Conservation (phyloP, 2,329 filamentous ascomycete genomes). For the Cephalotrichum gorgonifer region DNA sequence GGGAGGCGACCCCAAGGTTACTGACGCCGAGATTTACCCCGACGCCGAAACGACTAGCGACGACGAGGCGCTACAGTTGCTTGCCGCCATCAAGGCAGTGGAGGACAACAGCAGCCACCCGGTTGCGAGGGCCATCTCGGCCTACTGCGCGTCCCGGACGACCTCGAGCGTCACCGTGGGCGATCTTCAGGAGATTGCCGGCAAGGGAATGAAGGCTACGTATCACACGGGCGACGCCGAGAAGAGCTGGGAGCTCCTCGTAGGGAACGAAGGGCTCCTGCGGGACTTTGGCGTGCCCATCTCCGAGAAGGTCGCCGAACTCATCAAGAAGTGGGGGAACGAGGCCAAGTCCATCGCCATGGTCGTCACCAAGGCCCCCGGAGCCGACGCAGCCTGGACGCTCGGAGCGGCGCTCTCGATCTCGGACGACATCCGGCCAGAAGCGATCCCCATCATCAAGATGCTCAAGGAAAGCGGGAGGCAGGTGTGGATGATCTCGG, state of each 20-base stretch:
- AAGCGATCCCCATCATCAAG: constrained; percentile 54
- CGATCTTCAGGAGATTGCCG: constrained; percentile 55
- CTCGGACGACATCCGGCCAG: constrained; percentile 69
- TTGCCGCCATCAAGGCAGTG: constrained; percentile 47
- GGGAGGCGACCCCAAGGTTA: constrained; percentile 61
- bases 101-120: constrained; percentile 69
- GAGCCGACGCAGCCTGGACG: constrained; percentile 23
- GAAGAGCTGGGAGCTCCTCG: constrained; percentile 39
- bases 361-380: constrained; percentile 31
- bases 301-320: constrained; percentile 18
- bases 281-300: constrained; percentile 31
- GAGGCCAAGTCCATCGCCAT: constrained; percentile 56
- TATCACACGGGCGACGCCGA: constrained; percentile 24
- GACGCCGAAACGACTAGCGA: constrained; percentile 7
- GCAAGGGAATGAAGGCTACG: constrained; percentile 56
- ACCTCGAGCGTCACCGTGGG: constrained; percentile 21
- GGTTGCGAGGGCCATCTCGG: constrained; percentile 58
- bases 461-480: constrained; percentile 56
- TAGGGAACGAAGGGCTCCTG: constrained; percentile 69
- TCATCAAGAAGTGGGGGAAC: constrained; percentile 46
- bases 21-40: constrained; percentile 35
- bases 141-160: constrained; percentile 40
- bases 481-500: constrained; percentile 84
- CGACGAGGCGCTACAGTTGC: constrained; percentile 19
- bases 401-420: constrained; percentile 63